Conservation (phyloP, 1,139 yeast species). For the Scheffersomyces titani region DNA sequence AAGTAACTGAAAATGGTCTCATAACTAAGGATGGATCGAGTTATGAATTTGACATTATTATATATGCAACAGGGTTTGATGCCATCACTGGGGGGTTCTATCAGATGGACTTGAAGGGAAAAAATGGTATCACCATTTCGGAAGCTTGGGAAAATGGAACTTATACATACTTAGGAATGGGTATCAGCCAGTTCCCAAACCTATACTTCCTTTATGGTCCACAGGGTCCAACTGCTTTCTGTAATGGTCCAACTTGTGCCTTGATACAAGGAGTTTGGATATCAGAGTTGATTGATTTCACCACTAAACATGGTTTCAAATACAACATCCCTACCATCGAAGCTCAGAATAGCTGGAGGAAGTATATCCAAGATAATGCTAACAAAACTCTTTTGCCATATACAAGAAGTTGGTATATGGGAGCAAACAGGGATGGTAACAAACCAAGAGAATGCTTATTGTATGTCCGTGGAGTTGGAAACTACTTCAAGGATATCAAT, state of each 20-base stretch:
- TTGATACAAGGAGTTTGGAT: constrained; percentile 21
- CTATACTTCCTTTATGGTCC: constrained; percentile 28
- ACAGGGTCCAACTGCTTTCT: constrained; percentile 26
- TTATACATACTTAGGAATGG: not conserved
- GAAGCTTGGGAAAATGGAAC: constrained; percentile 1
- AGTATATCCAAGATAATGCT: constrained; percentile 1
- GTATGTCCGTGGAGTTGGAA: constrained; percentile 19
- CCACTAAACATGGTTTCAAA: constrained; percentile 4
- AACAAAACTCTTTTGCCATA: constrained; percentile 11
- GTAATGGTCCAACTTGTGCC: constrained; percentile 25
- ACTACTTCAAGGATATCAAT: constrained; percentile 9
- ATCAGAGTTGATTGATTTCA: constrained; percentile 11
- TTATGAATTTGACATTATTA: constrained; percentile 20
- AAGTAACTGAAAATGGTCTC: constrained; percentile 9
- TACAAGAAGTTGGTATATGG: constrained; percentile 23
- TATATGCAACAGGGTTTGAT: constrained; percentile 25
- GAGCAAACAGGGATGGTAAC: constrained; percentile 24
- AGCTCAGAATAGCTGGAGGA: not conserved
- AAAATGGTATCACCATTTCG: constrained; percentile 16
- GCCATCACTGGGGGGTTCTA: constrained; percentile 27
- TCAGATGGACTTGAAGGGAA: constrained; percentile 18
- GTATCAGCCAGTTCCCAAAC: constrained; percentile 18
- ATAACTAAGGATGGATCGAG: constrained; percentile 11
- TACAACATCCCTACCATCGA: not conserved
- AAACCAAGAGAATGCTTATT: constrained; percentile 18